Conservation (phyloP, 2,329 filamentous ascomycete species). For the Raffaelea arxii region DNA sequence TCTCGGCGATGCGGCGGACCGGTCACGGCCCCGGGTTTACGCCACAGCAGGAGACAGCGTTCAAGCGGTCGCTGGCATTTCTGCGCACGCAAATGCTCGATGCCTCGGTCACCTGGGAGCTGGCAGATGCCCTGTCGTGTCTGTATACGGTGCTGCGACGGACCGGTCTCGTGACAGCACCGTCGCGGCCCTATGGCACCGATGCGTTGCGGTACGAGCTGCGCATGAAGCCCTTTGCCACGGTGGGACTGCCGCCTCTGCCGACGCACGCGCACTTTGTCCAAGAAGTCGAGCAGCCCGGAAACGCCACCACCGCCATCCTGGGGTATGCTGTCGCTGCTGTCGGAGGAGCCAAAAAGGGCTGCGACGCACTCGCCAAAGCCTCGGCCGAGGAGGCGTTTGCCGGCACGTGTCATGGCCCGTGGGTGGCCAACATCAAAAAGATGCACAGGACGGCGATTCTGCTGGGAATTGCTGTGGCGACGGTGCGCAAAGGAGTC, state of each 20-base stretch:
- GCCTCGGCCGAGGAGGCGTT: constrained; percentile 43
- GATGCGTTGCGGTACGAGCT: constrained; percentile 66
- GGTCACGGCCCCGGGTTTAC: constrained; percentile 15
- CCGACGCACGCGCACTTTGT: constrained; percentile 54
- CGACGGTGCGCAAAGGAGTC: constrained; percentile 47
- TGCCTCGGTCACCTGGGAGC: constrained; percentile 50
- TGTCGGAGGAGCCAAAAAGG: constrained; percentile 39
- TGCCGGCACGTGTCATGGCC: constrained; percentile 13
- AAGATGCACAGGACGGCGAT: constrained; percentile 61
- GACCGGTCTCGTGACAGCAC: constrained; percentile 40
- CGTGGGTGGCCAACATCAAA: constrained; percentile 52
- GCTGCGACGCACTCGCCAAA: constrained; percentile 46
- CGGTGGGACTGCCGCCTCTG: constrained; percentile 57
- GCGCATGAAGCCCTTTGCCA: constrained; percentile 75
- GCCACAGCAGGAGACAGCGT: constrained; percentile 29
- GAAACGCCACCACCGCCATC: constrained; percentile 28
- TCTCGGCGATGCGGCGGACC: constrained; percentile 21
- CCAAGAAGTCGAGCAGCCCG: constrained; percentile 28
- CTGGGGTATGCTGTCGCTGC: constrained; percentile 36
- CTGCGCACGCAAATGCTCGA: constrained; percentile 54
- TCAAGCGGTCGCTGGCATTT: constrained; percentile 40
- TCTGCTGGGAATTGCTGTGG: constrained; percentile 55
- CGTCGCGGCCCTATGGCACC: constrained; percentile 53
- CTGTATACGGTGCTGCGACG: constrained; percentile 60
- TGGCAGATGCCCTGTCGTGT: constrained; percentile 44